Evolutionary conservation across 2,329 filamentous ascomycete species (phyloP).

Genomic region (Epichloe hybrida): DNA sequence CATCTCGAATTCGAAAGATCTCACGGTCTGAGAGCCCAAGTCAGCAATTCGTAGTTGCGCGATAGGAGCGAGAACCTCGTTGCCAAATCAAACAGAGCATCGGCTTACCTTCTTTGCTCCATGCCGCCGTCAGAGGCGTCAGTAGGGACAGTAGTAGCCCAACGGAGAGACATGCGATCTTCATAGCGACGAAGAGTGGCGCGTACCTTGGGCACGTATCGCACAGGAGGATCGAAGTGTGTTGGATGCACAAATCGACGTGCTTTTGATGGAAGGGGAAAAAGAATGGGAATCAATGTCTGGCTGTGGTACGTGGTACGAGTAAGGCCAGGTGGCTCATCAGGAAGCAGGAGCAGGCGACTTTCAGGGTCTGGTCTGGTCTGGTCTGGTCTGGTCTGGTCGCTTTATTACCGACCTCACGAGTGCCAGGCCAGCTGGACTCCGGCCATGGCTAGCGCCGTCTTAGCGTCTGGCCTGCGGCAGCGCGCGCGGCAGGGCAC

Average conservation of each 20-base stretch:
- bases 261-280: neutral
- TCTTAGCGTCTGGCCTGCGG: too few relatives aligned
- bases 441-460: too few relatives aligned
- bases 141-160: slow-evolving; percentile 58
- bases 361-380: slow-evolving; percentile 3
- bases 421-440: too few relatives aligned
- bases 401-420: too few relatives aligned
- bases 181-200: slow-evolving; percentile 39
- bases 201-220: neutral
- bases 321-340: slow-evolving; percentile 8
- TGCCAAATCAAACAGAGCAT: neutral
- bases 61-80: neutral
- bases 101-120: slow-evolving; percentile 68
- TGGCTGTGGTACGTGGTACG: neutral
- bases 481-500: too few relatives aligned
- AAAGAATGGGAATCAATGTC: neutral
- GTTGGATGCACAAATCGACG: slow-evolving; percentile 4
- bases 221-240: neutral
- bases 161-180: slow-evolving; percentile 50
- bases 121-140: slow-evolving; percentile 55
- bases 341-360: neutral
- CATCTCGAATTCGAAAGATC: slow-evolving; percentile 90
- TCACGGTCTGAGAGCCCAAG: slow-evolving; percentile 63
- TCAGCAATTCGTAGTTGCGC: neutral
- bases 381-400: too few relatives aligned